Base-by-base conservation (phyloP, 352 stramenopile genomes). In the Pythium periplocum region DNA sequence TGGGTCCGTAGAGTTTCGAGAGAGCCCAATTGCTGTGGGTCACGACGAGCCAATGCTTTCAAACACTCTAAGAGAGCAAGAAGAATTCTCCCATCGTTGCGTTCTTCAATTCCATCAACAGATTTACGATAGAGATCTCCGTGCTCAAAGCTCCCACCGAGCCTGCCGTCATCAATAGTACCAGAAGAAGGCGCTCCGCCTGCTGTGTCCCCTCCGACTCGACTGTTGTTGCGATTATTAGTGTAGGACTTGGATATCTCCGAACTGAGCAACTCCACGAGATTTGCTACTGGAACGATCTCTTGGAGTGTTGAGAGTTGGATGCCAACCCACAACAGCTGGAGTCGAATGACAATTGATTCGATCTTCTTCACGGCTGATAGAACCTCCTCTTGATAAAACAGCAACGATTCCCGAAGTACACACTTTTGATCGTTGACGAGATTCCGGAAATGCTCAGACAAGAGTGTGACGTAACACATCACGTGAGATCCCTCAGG, bases 361-460 rank as follows among this genome's bases (percentile, higher is more conserved):
- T 62, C 48, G 53, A 90, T 81, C 41, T 78, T 69, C 10, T 55
- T 51, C 66, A 70, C 76, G 4, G 61, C 64, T 43, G 65, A 63
- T 46, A 77, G 73, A 7, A 88, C 17, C 12, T 88, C 80, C 30
- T 72, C 53, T 51, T 77, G 65, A 34, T 86, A 86, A 58, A 88
- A 88, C 6, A 71, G 59, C 2, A 90, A 58, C 6, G 77, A 85
- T 44, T 90, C 77, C 31, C 59, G 74, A 38, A 90, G 69, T 1
- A 66, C 62, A 4, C 82, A 36, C 6, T 67, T 48, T 8, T 57
- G 63, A 8, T 58, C 48, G 7, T 56, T 65, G 4, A 79, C 39
- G 11, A 84, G 62, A 1, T 66, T 61, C 37, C 84, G 67, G 48
- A 79, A 85, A 37, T 90, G 78, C 2, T 64, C 59, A 26, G 66